Conservation (phyloP, 345 rosid genomes). For the Salix caprea region DNA sequence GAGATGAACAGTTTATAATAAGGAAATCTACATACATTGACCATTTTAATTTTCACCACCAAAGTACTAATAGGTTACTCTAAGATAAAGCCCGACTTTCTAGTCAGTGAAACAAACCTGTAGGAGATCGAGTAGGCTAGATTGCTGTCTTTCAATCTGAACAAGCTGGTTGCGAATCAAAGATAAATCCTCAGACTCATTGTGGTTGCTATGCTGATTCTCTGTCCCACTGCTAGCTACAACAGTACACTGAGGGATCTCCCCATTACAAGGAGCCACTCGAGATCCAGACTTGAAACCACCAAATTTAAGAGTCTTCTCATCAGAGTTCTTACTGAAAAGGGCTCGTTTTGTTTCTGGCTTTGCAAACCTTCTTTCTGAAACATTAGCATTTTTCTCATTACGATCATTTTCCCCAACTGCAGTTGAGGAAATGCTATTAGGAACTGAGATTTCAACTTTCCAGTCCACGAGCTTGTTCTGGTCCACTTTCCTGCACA, state of each 20-base stretch:
- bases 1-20: neutral
- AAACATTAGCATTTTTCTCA: constrained; percentile 28
- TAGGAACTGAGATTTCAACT: constrained; percentile 40
- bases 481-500: constrained; percentile 28
- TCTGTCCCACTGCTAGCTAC: constrained; percentile 37
- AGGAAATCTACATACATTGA: neutral
- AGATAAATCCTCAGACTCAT: constrained; percentile 68
- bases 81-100: constrained; percentile 5
- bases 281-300: constrained; percentile 57
- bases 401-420: constrained; percentile 24
- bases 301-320: constrained; percentile 44
- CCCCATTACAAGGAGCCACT: constrained; percentile 46
- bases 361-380: constrained; percentile 28
- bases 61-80: neutral
- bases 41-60: neutral
- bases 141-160: constrained; percentile 93
- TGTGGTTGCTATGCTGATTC: constrained; percentile 55
- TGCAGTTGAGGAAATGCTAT: constrained; percentile 24
- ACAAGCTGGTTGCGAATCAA: constrained; percentile 74
- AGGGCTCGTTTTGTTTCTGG: constrained; percentile 44
- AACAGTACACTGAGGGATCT: constrained; percentile 29
- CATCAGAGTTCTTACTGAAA: constrained; percentile 45
- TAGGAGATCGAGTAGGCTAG: constrained; percentile 77
- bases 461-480: constrained; percentile 58
- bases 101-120: constrained; percentile 54